phyloP scores from a whole-genome alignment of 371 early-diverging fungal genomes.

The Apophysomyces trapeziformis region DNA sequence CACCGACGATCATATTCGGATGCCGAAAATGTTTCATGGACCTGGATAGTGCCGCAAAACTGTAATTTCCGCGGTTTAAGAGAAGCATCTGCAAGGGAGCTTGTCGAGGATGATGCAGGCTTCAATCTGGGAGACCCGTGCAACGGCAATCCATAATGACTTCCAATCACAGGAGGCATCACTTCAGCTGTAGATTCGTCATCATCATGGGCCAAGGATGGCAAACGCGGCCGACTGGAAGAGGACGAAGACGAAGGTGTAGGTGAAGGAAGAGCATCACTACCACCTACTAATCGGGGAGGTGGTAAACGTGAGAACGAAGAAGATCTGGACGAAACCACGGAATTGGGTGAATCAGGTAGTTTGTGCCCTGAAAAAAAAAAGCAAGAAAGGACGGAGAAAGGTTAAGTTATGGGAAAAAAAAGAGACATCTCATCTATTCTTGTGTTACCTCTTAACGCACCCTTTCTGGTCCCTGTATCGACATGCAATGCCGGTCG shows the following conservation, averaged over 20 bases:
- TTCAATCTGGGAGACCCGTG: conserved; percentile 50
- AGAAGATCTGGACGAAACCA: conserved; percentile 34
- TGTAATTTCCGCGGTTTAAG: conserved; percentile 21
- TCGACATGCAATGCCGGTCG: conserved; percentile 38
- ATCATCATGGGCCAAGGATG: conserved; percentile 11
- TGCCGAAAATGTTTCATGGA: conserved; percentile 70
- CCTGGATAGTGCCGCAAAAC: conserved; percentile 66
- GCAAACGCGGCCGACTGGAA: conserved; percentile 8
- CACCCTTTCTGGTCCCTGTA: conserved; percentile 31
- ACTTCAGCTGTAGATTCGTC: conserved; percentile 15
- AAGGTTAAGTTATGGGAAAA: neutral
- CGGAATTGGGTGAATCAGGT: conserved; percentile 46
- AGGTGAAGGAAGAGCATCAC: conserved; percentile 37
- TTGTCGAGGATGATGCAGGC: conserved; percentile 45
- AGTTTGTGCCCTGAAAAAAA: conserved; percentile 5
- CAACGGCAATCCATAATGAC: conserved; percentile 48
- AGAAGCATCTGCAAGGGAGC: conserved; percentile 23
- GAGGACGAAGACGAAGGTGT: conserved; percentile 36
- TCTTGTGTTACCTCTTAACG: conserved; percentile 34
- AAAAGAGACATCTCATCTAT: neutral
- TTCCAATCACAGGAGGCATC: conserved; percentile 28
- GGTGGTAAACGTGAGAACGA: conserved; percentile 32
- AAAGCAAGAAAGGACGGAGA: neutral
- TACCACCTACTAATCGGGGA: conserved; percentile 8
- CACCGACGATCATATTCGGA: conserved; percentile 76